These are phyloP conservation scores for Cardamine resedifolia DNA, from an alignment of 345 rosid species.

Conservation along the genomic window DNA sequence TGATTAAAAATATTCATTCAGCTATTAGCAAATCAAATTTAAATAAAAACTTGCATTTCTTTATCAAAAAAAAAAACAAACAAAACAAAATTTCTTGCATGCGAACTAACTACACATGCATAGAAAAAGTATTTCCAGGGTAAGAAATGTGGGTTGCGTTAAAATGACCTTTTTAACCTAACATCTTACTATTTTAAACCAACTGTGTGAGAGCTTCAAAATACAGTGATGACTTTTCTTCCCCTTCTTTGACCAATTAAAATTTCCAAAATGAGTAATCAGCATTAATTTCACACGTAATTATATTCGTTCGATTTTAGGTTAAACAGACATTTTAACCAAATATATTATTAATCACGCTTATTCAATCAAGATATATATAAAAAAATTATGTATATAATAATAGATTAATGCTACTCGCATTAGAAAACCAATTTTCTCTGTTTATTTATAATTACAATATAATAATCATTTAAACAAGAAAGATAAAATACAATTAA, in stretches of 20 bases:
- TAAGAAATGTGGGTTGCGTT: neutral
- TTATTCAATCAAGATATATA: neutral
- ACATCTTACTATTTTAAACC: conserved; percentile 7
- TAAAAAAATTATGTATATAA: neutral
- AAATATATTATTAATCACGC: neutral
- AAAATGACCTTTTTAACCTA: neutral
- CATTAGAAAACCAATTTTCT: neutral
- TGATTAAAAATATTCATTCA: neutral
- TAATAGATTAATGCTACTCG: neutral
- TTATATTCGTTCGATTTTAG: neutral
- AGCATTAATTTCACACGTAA: conserved; percentile 22
- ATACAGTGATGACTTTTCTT: conserved; percentile 4
- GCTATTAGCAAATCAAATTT: neutral
- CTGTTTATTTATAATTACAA: neutral
- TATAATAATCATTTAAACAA: neutral
- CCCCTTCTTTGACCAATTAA: conserved; percentile 20
- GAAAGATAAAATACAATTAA: neutral
- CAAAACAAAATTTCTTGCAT: no score
- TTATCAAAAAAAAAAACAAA: no score
- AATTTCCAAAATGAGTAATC: neutral
- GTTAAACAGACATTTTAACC: conserved; percentile 10
- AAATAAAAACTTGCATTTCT: no score
- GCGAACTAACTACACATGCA: neutral
- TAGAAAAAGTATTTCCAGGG: neutral
- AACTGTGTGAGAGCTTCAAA: neutral